Evolutionary conservation across 2,329 filamentous ascomycete species (phyloP), one percentile per base, ranked within the genome.

Genomic region (Graphilbum sp.): DNA sequence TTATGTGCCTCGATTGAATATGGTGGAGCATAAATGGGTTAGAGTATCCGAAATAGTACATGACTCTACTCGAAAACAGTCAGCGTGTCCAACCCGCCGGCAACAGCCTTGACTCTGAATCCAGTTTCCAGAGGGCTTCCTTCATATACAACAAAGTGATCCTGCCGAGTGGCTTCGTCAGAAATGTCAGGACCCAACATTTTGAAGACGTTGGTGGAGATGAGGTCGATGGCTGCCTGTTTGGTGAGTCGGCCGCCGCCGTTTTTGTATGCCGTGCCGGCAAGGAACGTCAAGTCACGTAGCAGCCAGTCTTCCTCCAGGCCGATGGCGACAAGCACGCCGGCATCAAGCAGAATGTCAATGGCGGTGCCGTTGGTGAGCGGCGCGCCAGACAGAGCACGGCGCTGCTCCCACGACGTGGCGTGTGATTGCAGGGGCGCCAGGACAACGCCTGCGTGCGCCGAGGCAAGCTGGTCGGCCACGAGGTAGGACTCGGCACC

Each of bases 361-460:
- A 76, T 57, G 0, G 65, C 64, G 1, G 75, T 79, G 20, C 74
- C 73, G 46, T 78, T 76, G 1, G 74, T 76, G 1, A 80, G 60
- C 1, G 76, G 76, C 5, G 75, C 75, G 2, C 76, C 76, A 0
- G 72, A 67, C 11, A 80, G 58, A 0, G 71, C 66, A 2, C 75
- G 67, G 0, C 72, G 67, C 52, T 75, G 60, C 43, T 79, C 73
- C 76, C 75, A 81, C 0, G 50, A 53, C 3, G 50, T 52, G 2
- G 64, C 62, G 47, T 69, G 72, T 0, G 70, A 64, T 44, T 72
- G 66, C 12, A 76, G 52, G 1, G 75, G 74, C 0, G 67, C 61
- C 2, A 81, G 63, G 20, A 80, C 65, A 17, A 81, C 69, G 41
- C 69, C 63, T 0, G 76, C 68, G 1, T 59, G 46, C 0, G 73